phyloP scores from a whole-genome alignment of 768 basidiomycete species.

The Boletus speciosus region DNA sequence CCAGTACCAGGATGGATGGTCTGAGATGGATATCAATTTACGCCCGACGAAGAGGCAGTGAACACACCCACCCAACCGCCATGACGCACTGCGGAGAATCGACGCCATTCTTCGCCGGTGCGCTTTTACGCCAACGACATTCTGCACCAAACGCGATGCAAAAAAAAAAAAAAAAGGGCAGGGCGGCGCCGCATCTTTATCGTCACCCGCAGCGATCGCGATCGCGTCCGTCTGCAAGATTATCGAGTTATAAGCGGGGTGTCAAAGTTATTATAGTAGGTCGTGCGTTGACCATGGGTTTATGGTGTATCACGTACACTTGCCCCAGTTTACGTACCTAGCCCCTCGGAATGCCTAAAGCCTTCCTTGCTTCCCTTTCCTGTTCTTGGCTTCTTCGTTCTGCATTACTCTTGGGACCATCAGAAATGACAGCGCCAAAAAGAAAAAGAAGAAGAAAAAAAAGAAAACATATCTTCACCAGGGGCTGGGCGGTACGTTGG shows the following conservation, averaged over 20 bases:
- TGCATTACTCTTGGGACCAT: neutral
- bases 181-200: neutral
- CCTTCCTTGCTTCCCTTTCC: conserved; percentile 7
- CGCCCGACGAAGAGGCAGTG: conserved; percentile 17
- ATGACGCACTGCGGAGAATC: conserved; percentile 13
- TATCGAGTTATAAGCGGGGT: neutral
- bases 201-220: conserved; percentile 9
- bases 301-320: conserved; percentile 6
- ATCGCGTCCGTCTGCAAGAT: conserved; percentile 1
- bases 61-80: neutral
- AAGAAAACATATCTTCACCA: neutral
- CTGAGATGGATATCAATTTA: conserved; percentile 10
- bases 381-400: neutral
- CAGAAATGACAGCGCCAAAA: neutral
- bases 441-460: neutral
- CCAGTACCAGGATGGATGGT: neutral
- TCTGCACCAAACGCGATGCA: neutral
- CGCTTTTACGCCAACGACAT: neutral
- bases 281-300: neutral
- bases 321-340: conserved; percentile 15
- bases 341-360: neutral
- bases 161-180: neutral
- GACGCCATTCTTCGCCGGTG: neutral
- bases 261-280: conserved; percentile 3
- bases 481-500: neutral